Evolutionary conservation across 2,329 filamentous ascomycete species (phyloP), one percentile per base, ranked within the genome.

Genomic region (Sphaerulina populicola): DNA sequence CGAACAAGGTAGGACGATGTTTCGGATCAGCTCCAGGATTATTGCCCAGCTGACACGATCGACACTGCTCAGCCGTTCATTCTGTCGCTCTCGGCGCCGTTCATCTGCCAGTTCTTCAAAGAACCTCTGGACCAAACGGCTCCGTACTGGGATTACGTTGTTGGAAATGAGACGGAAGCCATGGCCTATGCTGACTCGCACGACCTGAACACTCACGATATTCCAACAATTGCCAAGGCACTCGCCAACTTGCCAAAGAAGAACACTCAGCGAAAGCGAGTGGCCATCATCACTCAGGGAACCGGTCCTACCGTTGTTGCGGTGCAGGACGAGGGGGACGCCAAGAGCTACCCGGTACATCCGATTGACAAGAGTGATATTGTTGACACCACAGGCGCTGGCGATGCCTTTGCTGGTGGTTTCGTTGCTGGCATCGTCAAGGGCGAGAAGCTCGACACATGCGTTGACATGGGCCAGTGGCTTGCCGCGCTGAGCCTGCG

Each of bases 81-180:
- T 63, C 82, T 98, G 62, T 94, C 89, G 62, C 81, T 98, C 55
- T 93, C 88, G 46, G 93, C 93, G 6, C 93, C 93, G 54, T 98
- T 98, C 77, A 95, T 98, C 66, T 77, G 85, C 36, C 86, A 94
- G 69, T 95, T 96, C 80, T 98, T 97, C 85, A 96, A 96, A 78
- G 90, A 96, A 44, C 86, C 82, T 59, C 81, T 98, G 43, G 88
- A 95, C 72, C 83, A 82, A 64, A 85, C 86, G 49, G 77, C 88
- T 47, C 86, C 86, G 29, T 96, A 95, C 81, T 94, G 89, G 78
- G 90, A 97, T 75, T 94, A 91, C 73, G 77, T 97, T 56, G 86
- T 98, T 69, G 91, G 90, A 67, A 98, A 98, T 75, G 93, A 98
- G 82, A 86, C 87, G 60, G 93, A 98, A 76, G 91, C 90, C 44